Conservation (phyloP, 2,329 filamentous ascomycete genomes). For the Arthrinium phaeospermum region DNA sequence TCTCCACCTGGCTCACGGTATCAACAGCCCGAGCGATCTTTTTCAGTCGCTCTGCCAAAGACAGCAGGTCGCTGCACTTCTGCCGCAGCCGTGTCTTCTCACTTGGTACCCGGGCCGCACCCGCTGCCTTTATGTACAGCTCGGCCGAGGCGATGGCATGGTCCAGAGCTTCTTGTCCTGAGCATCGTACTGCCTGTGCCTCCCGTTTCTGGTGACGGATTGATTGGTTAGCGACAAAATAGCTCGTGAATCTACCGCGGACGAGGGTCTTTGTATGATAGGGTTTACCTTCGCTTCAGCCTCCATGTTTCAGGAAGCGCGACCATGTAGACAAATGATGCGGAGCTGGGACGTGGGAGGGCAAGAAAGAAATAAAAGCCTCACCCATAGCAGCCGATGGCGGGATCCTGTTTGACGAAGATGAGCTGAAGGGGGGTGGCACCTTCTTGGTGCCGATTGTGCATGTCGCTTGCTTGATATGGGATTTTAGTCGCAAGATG, state of each 20-base stretch:
- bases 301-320: conserved; percentile 43
- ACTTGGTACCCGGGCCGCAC: conserved; percentile 60
- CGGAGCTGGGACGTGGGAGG: not conserved
- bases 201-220: conserved; percentile 54
- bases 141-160: conserved; percentile 81
- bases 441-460: not conserved
- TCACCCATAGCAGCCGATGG: conserved; percentile 16
- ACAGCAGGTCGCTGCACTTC: conserved; percentile 74
- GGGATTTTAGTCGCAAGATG: conserved; percentile 14
- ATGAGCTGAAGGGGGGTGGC: not conserved
- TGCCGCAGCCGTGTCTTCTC: conserved; percentile 71
- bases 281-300: conserved; percentile 49
- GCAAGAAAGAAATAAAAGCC: conserved; percentile 6
- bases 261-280: conserved; percentile 9
- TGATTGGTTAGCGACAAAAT: conserved; percentile 18
- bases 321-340: not conserved
- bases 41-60: conserved; percentile 79
- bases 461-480: conserved; percentile 7
- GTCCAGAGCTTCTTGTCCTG: conserved; percentile 69
- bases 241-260: conserved; percentile 6
- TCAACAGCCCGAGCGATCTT: conserved; percentile 27
- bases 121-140: conserved; percentile 78
- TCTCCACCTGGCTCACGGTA: conserved; percentile 31
- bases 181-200: conserved; percentile 53
- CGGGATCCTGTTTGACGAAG: not conserved